Base-by-base conservation (phyloP, 2,329 filamentous ascomycete genomes). In the Aspergillus arachidicola region DNA sequence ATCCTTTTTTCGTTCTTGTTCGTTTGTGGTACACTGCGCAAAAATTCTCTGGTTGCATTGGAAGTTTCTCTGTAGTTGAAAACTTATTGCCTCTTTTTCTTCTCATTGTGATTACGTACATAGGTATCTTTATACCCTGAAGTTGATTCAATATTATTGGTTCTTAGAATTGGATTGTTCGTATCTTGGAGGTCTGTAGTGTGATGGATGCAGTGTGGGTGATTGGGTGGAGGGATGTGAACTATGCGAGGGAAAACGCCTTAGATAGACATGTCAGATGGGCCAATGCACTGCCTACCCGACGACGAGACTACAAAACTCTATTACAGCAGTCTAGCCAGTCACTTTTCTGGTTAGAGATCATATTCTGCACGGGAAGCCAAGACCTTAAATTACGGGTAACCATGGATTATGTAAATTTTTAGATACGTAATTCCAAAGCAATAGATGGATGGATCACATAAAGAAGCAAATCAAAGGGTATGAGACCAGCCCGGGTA, bases 401-500 rank as follows among this genome's bases (percentile, higher is more conserved):
- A 6, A 6, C 45, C 45, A 28, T 30, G 46, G 26, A 28, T 50
- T 50, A 30, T 30, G 14, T 48, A 48, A 48, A 46, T 10, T 21
- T 48, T 48, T 19, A 23, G 23, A 28, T 48, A 26, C 23, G 23
- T 26, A 26, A 26, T 26, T 19, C n/a, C 26, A 50, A 10, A 53
- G 19, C n/a, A 53, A 53, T 51, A 45, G 34, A 46, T 53, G 7
- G 23, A 50, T 16, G 19, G 50, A 62, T 46, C 23, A 58, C 41
- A 46, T 54, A 48, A 41, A 21, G 36, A 32, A 50, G 48, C 28
- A 34, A 53, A 38, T 16, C 28, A 48, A 51, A 61, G 61, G 34
- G 38, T 45, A 58, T 60, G 55, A 64, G 48, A 59, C 62, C 59
- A 65, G 59, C 67, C 65, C 48, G 66, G 66, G 66, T 68, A 68